Evolutionary conservation across 805 yeast genomes (phyloP).

Genomic region (Candida fluviatilis): DNA sequence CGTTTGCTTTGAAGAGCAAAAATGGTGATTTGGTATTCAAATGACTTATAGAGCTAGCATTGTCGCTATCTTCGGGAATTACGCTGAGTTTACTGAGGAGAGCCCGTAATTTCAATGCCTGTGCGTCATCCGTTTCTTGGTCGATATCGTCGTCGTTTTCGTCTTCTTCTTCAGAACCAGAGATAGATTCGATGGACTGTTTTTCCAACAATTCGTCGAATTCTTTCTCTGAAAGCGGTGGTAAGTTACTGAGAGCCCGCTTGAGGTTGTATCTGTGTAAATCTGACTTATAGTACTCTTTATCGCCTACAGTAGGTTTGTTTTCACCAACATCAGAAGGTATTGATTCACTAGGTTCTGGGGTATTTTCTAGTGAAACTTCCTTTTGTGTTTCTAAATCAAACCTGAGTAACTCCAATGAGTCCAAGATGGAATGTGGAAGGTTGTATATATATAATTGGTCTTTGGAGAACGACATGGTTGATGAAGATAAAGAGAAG

Average conservation of each 20-base stretch:
- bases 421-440: constrained; percentile 32
- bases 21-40: constrained; percentile 70
- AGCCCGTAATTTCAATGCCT: constrained; percentile 4
- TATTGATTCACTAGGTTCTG: background rate
- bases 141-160: constrained; percentile 17
- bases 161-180: constrained; percentile 41
- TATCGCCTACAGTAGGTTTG: constrained; percentile 1
- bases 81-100: constrained; percentile 19
- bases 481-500: background rate
- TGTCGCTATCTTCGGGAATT: constrained; percentile 20
- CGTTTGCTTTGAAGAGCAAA: constrained; percentile 50
- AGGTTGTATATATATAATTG: constrained; percentile 51
- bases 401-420: constrained; percentile 52
- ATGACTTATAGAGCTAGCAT: constrained; percentile 41
- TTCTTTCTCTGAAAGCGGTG: constrained; percentile 49
- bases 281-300: constrained; percentile 52
- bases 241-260: constrained; percentile 43
- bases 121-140: constrained; percentile 17
- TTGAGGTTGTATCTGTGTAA: constrained; percentile 57
- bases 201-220: constrained; percentile 53
- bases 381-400: constrained; percentile 45
- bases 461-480: constrained; percentile 6
- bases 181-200: constrained; percentile 50
- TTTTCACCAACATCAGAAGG: background rate
- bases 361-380: background rate